Conservation (phyloP, 2,329 filamentous ascomycete species). For the Amphichorda felina region DNA sequence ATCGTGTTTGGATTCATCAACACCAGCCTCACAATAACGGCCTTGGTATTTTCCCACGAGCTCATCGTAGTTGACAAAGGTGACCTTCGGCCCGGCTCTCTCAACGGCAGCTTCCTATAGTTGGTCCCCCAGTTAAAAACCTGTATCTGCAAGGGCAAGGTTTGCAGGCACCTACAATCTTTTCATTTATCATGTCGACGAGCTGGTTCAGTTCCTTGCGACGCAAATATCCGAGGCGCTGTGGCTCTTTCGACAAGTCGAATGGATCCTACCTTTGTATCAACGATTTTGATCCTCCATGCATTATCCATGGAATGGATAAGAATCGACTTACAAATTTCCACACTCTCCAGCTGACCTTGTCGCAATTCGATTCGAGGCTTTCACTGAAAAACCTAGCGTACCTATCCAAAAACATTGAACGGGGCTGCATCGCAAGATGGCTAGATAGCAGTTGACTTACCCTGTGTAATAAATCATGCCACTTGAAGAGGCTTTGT, state of each 20-base stretch:
- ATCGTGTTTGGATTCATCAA: neutral
- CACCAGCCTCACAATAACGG: neutral
- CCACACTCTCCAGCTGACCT: neutral
- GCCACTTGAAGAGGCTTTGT: neutral
- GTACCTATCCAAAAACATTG: neutral
- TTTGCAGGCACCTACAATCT: neutral
- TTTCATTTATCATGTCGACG: neutral
- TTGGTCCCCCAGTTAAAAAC: neutral
- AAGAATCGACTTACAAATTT: neutral
- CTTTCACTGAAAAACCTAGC: neutral
- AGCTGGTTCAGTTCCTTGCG: neutral
- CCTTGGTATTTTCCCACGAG: neutral
- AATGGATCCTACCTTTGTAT: too few relatives aligned
- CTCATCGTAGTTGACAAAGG: slow-evolving; percentile 2
- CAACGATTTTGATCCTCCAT: too few relatives aligned
- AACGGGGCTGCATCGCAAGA: neutral
- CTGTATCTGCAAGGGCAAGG: too few relatives aligned
- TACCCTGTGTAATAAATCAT: neutral
- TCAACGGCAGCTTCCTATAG: neutral
- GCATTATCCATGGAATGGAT: too few relatives aligned
- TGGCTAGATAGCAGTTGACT: neutral
- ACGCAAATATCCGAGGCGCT: too few relatives aligned
- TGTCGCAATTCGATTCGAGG: neutral
- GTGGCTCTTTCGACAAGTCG: too few relatives aligned
- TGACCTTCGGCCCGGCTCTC: neutral